Base-by-base conservation (phyloP, 148 eudicot genomes). In the Amaranthus palmeri region DNA sequence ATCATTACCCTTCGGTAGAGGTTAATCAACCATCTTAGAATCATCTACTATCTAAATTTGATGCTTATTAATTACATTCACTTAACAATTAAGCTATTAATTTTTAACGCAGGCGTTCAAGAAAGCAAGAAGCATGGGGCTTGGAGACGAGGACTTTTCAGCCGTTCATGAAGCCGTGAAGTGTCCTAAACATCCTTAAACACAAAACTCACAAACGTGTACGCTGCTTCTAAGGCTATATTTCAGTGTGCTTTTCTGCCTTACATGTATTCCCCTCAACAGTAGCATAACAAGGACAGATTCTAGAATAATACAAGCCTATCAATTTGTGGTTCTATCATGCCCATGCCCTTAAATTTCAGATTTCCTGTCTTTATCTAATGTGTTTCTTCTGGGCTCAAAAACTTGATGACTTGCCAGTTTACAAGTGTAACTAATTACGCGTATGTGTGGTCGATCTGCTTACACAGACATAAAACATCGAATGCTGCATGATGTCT, bases 81-180 rank as follows among this genome's bases (percentile, higher is more conserved):
- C 10, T 47, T 49, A 48, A 14, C 60, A 41, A 64, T 8, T 13
- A 6, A 25, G 36, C 17, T 10, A 8, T 54, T 18, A 15, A n/a
- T 13, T 52, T 18, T 71, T 43, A 17, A 12, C 77, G 75, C 68
- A 93, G 98, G 96, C 88, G 43, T 91, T 88, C 80, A 95, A 95
- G 85, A 95, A 88, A 79, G 96, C 96, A 45, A 83, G 93, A 72
- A 81, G 93, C 90, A 80, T 90, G 86, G 97, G 93, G 3, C 67
- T 95, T 44, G 99, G 96, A 15, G 97, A 95, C 70, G 85, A 84
- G 68, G 99, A 95, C 81, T 95, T 92, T 77, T 92, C 99, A 61
- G 99, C 99, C 49, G 97, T 95, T 57, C 72, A 83, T 47, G 97
- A 95, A 84, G 87, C 88, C 43, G 76, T 90, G 46, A 90, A 84